phyloP scores from a whole-genome alignment of 345 rosid genomes.

The Dimocarpus longan region DNA sequence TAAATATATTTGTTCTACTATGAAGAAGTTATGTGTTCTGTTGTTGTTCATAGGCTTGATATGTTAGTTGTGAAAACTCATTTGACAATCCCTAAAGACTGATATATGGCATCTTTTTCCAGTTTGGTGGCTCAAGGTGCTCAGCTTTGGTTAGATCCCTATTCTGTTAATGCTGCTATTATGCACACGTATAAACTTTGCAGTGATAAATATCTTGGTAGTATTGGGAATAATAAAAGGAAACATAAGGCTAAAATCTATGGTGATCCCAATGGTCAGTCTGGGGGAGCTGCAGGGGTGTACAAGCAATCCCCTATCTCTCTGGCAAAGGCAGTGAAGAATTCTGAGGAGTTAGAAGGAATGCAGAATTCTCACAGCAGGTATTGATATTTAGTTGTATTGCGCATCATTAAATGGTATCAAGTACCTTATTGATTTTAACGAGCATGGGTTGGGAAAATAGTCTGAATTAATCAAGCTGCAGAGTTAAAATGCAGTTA shows the following conservation, averaged over 20 bases:
- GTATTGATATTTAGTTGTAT: constrained; percentile 36
- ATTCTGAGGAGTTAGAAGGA: constrained; percentile 79
- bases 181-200: constrained; percentile 70
- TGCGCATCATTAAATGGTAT: neutral
- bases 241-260: constrained; percentile 31
- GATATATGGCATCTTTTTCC: constrained; percentile 28
- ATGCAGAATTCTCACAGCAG: constrained; percentile 88
- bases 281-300: constrained; percentile 59
- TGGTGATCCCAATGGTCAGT: constrained; percentile 36
- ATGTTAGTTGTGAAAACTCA: constrained; percentile 3
- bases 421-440: neutral
- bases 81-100: constrained; percentile 11
- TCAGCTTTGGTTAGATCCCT: constrained; percentile 82
- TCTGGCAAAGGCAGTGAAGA: constrained; percentile 81
- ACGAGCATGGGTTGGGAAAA: neutral
- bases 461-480: neutral
- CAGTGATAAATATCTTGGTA: constrained; percentile 45
- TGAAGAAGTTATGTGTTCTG: neutral
- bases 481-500: neutral
- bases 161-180: constrained; percentile 82
- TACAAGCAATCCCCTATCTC: constrained; percentile 81
- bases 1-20: neutral
- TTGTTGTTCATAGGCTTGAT: neutral
- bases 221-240: constrained; percentile 29
- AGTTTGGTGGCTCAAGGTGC: constrained; percentile 76